These are phyloP conservation scores for Linnemannia exigua DNA, from an alignment of 192 early-diverging fungal species.

Conservation along the genomic window DNA sequence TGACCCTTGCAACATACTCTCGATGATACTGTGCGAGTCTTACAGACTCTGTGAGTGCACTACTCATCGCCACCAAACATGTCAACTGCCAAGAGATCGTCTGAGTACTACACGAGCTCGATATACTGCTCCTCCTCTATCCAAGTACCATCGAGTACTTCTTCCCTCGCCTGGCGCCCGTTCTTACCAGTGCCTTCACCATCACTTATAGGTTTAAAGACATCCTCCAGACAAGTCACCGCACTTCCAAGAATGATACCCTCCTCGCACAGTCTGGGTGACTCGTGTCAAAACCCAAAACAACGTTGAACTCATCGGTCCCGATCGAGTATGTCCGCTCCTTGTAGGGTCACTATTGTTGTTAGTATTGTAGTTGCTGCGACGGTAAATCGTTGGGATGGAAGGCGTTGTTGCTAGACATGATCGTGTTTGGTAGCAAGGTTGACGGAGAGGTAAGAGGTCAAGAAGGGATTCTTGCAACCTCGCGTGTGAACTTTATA, in stretches of 20 bases:
- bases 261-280: no score
- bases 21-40: no score
- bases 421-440: background rate
- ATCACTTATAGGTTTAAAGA: background rate
- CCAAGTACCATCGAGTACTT: background rate
- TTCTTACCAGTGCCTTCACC: background rate
- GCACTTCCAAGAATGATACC: background rate
- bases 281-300: background rate
- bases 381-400: no score
- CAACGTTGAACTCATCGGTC: background rate
- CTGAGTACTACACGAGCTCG: background rate
- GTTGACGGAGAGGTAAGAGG: no score
- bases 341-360: background rate
- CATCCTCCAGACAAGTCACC: background rate
- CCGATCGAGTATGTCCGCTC: background rate
- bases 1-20: no score
- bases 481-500: no score
- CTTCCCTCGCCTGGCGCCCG: background rate
- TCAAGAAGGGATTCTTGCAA: no score
- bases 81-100: background rate
- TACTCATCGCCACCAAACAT: background rate
- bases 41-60: background rate
- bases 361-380: background rate
- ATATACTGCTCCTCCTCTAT: background rate
- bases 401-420: background rate